Evolutionary conservation across 2,329 filamentous ascomycete genomes (phyloP).

Genomic region (Fusarium avenaceum): DNA sequence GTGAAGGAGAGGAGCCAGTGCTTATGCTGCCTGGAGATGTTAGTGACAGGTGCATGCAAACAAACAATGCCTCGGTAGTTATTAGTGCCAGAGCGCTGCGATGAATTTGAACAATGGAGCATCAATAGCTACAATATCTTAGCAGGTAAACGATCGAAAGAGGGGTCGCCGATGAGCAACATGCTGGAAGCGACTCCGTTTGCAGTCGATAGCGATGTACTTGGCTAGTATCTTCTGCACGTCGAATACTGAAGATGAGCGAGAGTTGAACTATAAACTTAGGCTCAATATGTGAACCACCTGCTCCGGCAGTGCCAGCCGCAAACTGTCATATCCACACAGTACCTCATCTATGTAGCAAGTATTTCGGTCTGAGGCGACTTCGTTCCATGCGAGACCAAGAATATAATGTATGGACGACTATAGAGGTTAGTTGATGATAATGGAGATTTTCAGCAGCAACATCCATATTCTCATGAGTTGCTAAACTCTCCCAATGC

Average conservation of each 20-base stretch:
- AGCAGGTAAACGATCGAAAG: background rate
- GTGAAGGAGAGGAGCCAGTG: background rate
- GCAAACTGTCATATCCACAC: background rate
- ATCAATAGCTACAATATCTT: background rate
- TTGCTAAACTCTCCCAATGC: too few species aligned
- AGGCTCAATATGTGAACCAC: too few species aligned
- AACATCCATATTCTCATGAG: too few species aligned
- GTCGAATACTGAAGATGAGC: background rate
- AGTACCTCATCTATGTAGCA: too few species aligned
- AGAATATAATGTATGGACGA: too few species aligned
- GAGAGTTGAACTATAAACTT: too few species aligned
- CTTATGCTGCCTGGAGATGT: background rate
- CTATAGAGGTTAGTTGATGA: background rate
- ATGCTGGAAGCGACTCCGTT: background rate
- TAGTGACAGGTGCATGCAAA: conserved; percentile 7
- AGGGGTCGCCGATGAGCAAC: background rate
- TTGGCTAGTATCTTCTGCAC: background rate
- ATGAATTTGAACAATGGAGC: background rate
- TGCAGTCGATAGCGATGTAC: background rate
- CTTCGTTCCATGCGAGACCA: too few species aligned
- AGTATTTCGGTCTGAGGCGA: too few species aligned
- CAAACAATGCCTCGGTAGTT: background rate
- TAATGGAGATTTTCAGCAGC: too few species aligned
- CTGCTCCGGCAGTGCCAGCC: background rate
- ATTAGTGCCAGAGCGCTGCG: conserved; percentile 10